phyloP scores from a whole-genome alignment of 1,139 yeast genomes.

The Nakaseomyces kungkrabaensis region DNA sequence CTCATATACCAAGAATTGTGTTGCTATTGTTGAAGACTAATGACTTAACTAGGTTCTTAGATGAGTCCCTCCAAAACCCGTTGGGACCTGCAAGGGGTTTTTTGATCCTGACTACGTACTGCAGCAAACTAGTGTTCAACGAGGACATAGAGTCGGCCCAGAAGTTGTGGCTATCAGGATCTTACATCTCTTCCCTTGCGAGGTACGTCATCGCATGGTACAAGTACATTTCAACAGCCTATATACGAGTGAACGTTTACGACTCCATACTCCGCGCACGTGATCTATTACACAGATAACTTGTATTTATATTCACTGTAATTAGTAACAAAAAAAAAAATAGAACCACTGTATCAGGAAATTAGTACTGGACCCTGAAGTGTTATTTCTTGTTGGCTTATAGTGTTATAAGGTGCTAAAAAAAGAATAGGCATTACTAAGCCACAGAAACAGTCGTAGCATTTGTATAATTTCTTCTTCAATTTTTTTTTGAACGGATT shows the following conservation, averaged over 20 bases:
- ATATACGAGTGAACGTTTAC: background rate
- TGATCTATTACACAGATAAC: background rate
- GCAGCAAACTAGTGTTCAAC: slow-evolving; percentile 41
- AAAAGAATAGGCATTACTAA: too few species aligned
- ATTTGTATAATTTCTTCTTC: too few species aligned
- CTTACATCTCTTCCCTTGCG: background rate
- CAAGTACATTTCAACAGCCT: slow-evolving; percentile 1
- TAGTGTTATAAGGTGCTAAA: too few species aligned
- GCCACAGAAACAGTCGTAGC: too few species aligned
- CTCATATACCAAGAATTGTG: slow-evolving; percentile 77
- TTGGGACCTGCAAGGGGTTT: slow-evolving; percentile 85
- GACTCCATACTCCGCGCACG: background rate
- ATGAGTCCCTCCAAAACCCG: slow-evolving; percentile 73
- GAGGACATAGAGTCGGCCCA: slow-evolving; percentile 1
- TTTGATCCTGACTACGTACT: slow-evolving; percentile 79
- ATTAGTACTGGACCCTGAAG: background rate
- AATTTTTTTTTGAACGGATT: too few species aligned
- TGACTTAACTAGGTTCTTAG: slow-evolving; percentile 81
- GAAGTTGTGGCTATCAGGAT: background rate
- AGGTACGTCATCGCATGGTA: background rate
- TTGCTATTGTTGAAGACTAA: slow-evolving; percentile 83
- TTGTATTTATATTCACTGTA: too few species aligned
- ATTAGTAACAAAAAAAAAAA: too few species aligned
- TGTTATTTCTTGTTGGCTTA: background rate
- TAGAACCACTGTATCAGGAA: background rate